Conservation (phyloP, 495 filamentous ascomycete genomes). For the Penicillium egyptiacum region DNA sequence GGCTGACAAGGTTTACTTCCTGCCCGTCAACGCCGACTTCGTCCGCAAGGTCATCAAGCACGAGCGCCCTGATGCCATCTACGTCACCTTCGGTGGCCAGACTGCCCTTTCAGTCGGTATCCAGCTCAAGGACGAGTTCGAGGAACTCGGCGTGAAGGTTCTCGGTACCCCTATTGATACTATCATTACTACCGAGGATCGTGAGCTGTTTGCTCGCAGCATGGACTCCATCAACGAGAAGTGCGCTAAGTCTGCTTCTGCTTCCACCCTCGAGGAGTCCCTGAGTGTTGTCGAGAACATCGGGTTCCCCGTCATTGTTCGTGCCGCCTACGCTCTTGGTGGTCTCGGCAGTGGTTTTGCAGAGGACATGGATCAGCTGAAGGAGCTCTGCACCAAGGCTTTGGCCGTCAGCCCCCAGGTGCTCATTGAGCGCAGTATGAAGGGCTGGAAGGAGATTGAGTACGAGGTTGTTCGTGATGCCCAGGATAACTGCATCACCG, state of each 20-base stretch:
- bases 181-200: slow-evolving; percentile 97
- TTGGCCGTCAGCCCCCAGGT: slow-evolving; percentile 95
- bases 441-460: slow-evolving; percentile 99
- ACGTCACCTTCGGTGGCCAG: slow-evolving; percentile 95
- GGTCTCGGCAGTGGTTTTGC: slow-evolving; percentile 96
- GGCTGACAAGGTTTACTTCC: slow-evolving; percentile 97
- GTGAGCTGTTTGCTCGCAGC: slow-evolving; percentile 92
- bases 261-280: slow-evolving; percentile 82
- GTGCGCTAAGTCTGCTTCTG: slow-evolving; percentile 94
- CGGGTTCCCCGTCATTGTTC: slow-evolving; percentile 93
- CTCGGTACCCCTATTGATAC: slow-evolving; percentile 96
- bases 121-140: slow-evolving; percentile 94
- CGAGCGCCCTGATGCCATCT: slow-evolving; percentile 94
- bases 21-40: slow-evolving; percentile 94
- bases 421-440: slow-evolving; percentile 96
- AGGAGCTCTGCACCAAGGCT: slow-evolving; percentile 91
- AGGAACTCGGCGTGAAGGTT: slow-evolving; percentile 84
- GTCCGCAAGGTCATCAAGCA: slow-evolving; percentile 95
- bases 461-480: slow-evolving; percentile 98
- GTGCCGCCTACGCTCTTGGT: slow-evolving; percentile 93
- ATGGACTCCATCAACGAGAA: slow-evolving; percentile 99
- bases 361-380: slow-evolving; percentile 79
- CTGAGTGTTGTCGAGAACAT: slow-evolving; percentile 81
- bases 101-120: slow-evolving; percentile 95
- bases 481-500: slow-evolving; percentile 97